Evolutionary conservation across 257 asterid genomes (phyloP).

Genomic region (Nicotiana attenuata): DNA sequence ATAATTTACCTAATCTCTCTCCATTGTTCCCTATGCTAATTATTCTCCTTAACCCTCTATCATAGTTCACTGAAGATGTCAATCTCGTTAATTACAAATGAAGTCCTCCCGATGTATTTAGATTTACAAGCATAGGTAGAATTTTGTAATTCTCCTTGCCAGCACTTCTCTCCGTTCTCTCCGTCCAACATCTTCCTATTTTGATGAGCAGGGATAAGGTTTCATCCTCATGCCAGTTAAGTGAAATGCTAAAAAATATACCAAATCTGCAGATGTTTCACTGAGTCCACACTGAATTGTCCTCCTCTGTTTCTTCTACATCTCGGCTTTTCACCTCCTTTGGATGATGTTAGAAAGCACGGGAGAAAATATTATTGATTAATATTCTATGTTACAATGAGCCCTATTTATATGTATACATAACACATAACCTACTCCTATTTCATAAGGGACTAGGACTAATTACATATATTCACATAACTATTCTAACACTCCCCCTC

Average conservation of each 20-base stretch:
- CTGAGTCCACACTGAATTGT: constrained; percentile 61
- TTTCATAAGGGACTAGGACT: no score
- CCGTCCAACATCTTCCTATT: not conserved
- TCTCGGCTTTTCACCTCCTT: no score
- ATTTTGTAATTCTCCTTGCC: not conserved
- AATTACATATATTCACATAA: no score
- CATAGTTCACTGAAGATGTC: not conserved
- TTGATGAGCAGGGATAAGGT: not conserved
- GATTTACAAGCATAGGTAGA: not conserved
- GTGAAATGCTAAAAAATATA: not conserved
- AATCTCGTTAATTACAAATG: not conserved
- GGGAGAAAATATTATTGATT: no score
- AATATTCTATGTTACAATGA: no score
- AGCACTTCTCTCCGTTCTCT: not conserved
- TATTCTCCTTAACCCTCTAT: not conserved
- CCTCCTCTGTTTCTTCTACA: not conserved
- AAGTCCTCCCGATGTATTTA: not conserved
- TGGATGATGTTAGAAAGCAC: no score
- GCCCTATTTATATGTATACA: no score
- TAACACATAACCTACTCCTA: no score
- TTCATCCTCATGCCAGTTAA: not conserved
- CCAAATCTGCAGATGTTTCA: not conserved
- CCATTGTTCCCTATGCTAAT: not conserved
- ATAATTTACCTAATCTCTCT: not conserved
- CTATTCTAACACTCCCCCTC: no score